Conservation (phyloP, 208 protist genomes). For the Trypanosoma vivax region DNA sequence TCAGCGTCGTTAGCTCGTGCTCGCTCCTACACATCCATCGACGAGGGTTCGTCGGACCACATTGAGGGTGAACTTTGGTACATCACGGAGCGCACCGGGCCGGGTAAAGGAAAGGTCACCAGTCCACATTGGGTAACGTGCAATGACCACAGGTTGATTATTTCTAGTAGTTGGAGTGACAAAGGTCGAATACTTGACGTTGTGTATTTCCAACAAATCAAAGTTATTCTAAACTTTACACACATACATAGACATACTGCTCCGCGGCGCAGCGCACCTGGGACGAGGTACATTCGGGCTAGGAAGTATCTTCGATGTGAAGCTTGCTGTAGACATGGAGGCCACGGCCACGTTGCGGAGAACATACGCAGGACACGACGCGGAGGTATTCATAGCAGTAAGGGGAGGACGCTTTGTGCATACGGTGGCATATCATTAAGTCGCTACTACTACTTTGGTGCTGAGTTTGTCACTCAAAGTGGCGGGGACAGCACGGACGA, state of each 20-base stretch:
- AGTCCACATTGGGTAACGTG: slow-evolving; percentile 43
- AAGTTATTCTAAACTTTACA: slow-evolving; percentile 40
- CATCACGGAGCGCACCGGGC: slow-evolving; percentile 27
- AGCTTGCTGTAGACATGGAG: slow-evolving; percentile 5
- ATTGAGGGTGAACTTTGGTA: slow-evolving; percentile 57
- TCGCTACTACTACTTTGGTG: slow-evolving; percentile 53
- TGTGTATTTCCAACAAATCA: slow-evolving; percentile 36
- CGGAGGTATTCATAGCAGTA: no score
- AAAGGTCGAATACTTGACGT: slow-evolving; percentile 29
- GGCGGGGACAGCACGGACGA: slow-evolving; percentile 2
- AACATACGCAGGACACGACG: not conserved
- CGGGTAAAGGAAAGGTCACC: slow-evolving; percentile 15
- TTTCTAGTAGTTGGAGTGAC: slow-evolving; percentile 35
- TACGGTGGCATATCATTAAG: slow-evolving; percentile 4
- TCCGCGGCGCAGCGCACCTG: not conserved
- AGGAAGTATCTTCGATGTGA: not conserved
- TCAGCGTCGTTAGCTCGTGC: not conserved
- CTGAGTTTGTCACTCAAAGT: slow-evolving; percentile 23
- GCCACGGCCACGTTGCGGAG: not conserved
- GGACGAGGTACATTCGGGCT: not conserved
- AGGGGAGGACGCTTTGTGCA: not conserved
- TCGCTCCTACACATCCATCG: slow-evolving; percentile 6
- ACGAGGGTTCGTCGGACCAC: slow-evolving; percentile 12
- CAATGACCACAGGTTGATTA: slow-evolving; percentile 29
- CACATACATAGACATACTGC: slow-evolving; percentile 29